phyloP scores from a whole-genome alignment of 192 early-diverging fungal genomes.

The Podila epicladia region DNA sequence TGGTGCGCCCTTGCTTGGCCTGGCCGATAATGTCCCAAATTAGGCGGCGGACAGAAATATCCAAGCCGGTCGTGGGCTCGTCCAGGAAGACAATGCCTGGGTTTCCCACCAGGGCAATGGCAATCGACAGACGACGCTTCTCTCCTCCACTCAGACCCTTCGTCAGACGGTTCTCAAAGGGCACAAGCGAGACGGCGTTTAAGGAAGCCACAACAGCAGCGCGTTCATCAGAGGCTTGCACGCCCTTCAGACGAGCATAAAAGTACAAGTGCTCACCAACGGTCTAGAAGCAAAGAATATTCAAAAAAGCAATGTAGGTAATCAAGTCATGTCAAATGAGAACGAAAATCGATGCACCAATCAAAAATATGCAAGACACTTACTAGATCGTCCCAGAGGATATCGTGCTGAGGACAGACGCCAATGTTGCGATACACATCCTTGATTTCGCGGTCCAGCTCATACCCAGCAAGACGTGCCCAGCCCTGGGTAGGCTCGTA shows the following conservation, averaged over 20 bases:
- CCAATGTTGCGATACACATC: conserved; percentile 72
- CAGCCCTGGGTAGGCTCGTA: conserved; percentile 64
- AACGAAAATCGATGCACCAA: neutral
- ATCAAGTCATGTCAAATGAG: no score
- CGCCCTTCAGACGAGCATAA: conserved; percentile 77
- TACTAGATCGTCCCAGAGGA: conserved; percentile 76
- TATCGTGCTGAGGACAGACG: conserved; percentile 79
- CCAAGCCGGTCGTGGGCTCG: conserved; percentile 83
- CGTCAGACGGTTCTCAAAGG: conserved; percentile 63
- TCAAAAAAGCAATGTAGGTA: no score
- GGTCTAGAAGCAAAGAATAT: conserved; percentile 45
- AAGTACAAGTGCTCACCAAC: conserved; percentile 76
- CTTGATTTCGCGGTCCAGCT: conserved; percentile 60
- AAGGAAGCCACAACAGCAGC: conserved; percentile 56
- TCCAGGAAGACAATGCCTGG: conserved; percentile 80
- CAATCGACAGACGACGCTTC: conserved; percentile 79
- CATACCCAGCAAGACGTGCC: conserved; percentile 66
- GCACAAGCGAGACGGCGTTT: conserved; percentile 60
- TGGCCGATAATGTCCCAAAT: conserved; percentile 78
- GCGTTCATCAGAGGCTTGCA: conserved; percentile 55
- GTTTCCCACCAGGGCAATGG: conserved; percentile 75
- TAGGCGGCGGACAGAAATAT: conserved; percentile 76
- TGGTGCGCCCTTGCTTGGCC: conserved; percentile 66
- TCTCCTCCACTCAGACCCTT: conserved; percentile 80
- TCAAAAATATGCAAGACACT: neutral